Base-by-base conservation (phyloP, 2,329 filamentous ascomycete species). In the Phaeosphaeria sp. region DNA sequence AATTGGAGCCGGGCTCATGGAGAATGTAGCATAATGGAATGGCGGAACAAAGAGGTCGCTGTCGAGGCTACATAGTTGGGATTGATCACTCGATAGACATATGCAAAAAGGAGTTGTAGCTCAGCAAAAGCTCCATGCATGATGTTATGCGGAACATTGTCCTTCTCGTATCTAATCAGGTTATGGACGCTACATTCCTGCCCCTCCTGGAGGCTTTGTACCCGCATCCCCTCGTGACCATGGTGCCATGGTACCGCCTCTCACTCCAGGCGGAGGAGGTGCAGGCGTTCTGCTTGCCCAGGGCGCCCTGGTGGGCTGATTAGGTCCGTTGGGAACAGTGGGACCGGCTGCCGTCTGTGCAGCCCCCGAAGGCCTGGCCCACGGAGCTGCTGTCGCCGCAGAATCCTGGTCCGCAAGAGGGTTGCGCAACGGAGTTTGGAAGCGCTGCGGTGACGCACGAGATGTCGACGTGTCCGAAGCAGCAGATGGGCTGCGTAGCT, bases 1-100 rank as follows among this genome's bases (percentile, higher is more conserved):
- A 1, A 85, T 98, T 57, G 95, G 92, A 11, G 93, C 93, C 39
- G 95, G 95, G 1, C 79, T 97, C 62, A 78, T 98, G 67, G 93
- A 97, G 74, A 68, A 71, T 56, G 67, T 69, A 17, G 67, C 67
- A 7, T 67, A 33, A 33, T 17, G 13, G 7, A 3, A 18, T 3
- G 40, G n/a, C 15, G 40, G n/a, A 43, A 3, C 40, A 4, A 43
- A 20, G n/a, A n/a, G n/a, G n/a, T n/a, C n/a, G n/a, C n/a, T n/a
- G n/a, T n/a, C 20, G 7, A 43, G 11, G 8, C n/a, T 21, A 7
- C 40, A 18, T 43, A 7, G 20, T 43, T 4, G 6, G 6, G 40
- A 43, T 18, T 7, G 30, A 13, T 6, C 30, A 13, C 25, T 6
- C 5, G 11, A 30, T 30, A 30, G 25, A 30, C 25, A 11, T 30